Evolutionary conservation across 1,139 yeast species (phyloP).

Genomic region (Casaregolazyma suthepensis): DNA sequence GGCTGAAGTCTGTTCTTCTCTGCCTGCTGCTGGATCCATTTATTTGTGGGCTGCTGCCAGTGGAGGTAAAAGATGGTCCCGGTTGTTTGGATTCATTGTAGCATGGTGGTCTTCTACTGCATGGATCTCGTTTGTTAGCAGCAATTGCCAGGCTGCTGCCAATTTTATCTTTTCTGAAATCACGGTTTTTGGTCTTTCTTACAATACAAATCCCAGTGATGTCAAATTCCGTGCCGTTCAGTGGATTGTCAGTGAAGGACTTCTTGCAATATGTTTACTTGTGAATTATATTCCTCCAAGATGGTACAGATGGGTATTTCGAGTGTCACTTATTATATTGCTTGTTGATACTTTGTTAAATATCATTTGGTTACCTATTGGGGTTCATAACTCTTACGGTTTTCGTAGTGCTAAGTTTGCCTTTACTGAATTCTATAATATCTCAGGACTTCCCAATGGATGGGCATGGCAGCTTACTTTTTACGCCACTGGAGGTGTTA

Average conservation of each 20-base stretch:
- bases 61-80: conserved; percentile 24
- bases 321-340: conserved; percentile 18
- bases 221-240: conserved; percentile 26
- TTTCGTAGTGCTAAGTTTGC: conserved; percentile 52
- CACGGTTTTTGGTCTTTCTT: conserved; percentile 20
- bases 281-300: conserved; percentile 24
- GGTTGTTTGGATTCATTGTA: conserved; percentile 25
- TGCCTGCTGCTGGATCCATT: conserved; percentile 31
- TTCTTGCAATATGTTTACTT: conserved; percentile 18
- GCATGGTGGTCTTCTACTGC: conserved; percentile 29
- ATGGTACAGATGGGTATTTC: conserved; percentile 22
- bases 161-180: conserved; percentile 25
- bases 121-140: conserved; percentile 27
- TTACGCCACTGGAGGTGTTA: conserved; percentile 25
- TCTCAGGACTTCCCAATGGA: conserved; percentile 45
- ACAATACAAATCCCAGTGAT: conserved; percentile 16
- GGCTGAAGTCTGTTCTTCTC: conserved; percentile 27
- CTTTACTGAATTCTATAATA: conserved; percentile 53
- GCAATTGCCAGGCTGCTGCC: conserved; percentile 21
- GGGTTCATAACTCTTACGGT: conserved; percentile 24
- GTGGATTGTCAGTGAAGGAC: conserved; percentile 25
- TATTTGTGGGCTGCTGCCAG: conserved; percentile 29
- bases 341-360: conserved; percentile 24
- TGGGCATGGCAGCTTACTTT: conserved; percentile 26
- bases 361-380: conserved; percentile 27